Conservation (phyloP, 768 basidiomycete genomes). For the Boletus tomentosulus region DNA sequence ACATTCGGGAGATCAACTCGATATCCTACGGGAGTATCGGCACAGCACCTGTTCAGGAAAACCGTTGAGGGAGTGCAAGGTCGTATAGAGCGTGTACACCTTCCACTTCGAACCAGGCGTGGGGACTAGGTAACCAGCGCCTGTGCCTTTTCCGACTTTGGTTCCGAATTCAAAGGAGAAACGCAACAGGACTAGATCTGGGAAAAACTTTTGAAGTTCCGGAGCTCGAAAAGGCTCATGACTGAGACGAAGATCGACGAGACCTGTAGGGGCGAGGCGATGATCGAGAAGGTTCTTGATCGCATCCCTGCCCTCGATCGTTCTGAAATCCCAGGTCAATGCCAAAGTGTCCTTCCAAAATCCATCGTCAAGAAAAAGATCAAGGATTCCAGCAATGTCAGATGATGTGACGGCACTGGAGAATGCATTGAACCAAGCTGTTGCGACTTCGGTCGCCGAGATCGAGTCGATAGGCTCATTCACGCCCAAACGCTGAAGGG, state of each 20-base stretch:
- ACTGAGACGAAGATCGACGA: slow-evolving; percentile 16
- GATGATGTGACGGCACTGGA: slow-evolving; percentile 18
- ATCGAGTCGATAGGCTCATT: slow-evolving; percentile 13
- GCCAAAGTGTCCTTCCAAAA: slow-evolving; percentile 53
- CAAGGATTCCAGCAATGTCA: slow-evolving; percentile 14
- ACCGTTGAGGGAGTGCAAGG: slow-evolving; percentile 53
- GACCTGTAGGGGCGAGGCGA: slow-evolving; percentile 30
- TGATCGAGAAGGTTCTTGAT: slow-evolving; percentile 39
- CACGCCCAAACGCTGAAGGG: slow-evolving; percentile 25
- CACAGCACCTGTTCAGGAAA: slow-evolving; percentile 44
- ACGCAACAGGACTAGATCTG: slow-evolving; percentile 57
- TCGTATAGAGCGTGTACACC: slow-evolving; percentile 56
- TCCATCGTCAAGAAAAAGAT: slow-evolving; percentile 28
- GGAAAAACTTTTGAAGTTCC: slow-evolving; percentile 38
- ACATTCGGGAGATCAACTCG: background rate
- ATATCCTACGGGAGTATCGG: background rate
- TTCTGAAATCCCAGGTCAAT: slow-evolving; percentile 54
- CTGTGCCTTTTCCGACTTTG: slow-evolving; percentile 46
- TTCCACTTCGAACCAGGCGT: slow-evolving; percentile 46
- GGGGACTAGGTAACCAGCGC: slow-evolving; percentile 52
- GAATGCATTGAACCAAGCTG: slow-evolving; percentile 23
- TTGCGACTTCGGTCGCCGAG: slow-evolving; percentile 21
- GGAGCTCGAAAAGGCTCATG: slow-evolving; percentile 24
- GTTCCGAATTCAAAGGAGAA: slow-evolving; percentile 53
- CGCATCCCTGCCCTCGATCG: slow-evolving; percentile 37